phyloP scores from a whole-genome alignment of 495 filamentous ascomycete species.

The Massariosphaeria phaeospora region DNA sequence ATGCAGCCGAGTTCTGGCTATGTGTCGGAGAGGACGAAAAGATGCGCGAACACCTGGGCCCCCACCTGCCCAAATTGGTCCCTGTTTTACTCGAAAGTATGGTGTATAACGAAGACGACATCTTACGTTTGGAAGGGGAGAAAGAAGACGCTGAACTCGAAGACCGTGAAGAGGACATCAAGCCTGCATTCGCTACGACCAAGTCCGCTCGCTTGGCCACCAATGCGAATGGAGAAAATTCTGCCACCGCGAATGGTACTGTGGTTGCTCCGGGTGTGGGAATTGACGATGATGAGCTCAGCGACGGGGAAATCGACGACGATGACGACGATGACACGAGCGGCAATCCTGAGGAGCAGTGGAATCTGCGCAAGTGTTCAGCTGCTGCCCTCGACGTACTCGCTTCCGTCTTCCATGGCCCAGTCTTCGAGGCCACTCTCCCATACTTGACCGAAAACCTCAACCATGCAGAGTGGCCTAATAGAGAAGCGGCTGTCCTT shows the following conservation, averaged over 20 bases:
- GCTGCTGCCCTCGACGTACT: conserved; percentile 94
- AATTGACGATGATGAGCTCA: conserved; percentile 55
- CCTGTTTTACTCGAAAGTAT: conserved; percentile 90
- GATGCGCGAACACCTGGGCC: conserved; percentile 65
- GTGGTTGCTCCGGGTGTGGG: conserved; percentile 19
- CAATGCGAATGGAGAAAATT: conserved; percentile 47
- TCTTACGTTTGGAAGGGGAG: conserved; percentile 71
- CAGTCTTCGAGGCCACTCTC: conserved; percentile 84
- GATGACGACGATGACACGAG: conserved; percentile 65
- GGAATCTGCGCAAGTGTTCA: conserved; percentile 96
- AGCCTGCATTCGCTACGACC: conserved; percentile 84
- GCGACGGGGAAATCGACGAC: conserved; percentile 85
- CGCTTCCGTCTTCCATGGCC: conserved; percentile 78
- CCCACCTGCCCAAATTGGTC: conserved; percentile 78
- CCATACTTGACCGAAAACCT: conserved; percentile 91
- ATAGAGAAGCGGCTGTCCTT: conserved; percentile 90
- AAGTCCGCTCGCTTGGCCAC: conserved; percentile 49
- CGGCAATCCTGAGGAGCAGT: conserved; percentile 83
- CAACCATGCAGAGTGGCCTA: conserved; percentile 81
- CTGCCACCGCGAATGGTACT: conserved; percentile 48
- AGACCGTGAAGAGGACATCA: conserved; percentile 85
- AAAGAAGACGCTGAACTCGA: conserved; percentile 86
- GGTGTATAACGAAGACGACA: conserved; percentile 94
- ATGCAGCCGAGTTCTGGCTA: conserved; percentile 97
- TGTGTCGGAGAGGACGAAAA: conserved; percentile 81